Percentiles rank a stretch among this genome's conserved stretches.
phyloP scores from a whole-genome alignment of 345 rosid genomes.

The Kandelia obovata region DNA sequence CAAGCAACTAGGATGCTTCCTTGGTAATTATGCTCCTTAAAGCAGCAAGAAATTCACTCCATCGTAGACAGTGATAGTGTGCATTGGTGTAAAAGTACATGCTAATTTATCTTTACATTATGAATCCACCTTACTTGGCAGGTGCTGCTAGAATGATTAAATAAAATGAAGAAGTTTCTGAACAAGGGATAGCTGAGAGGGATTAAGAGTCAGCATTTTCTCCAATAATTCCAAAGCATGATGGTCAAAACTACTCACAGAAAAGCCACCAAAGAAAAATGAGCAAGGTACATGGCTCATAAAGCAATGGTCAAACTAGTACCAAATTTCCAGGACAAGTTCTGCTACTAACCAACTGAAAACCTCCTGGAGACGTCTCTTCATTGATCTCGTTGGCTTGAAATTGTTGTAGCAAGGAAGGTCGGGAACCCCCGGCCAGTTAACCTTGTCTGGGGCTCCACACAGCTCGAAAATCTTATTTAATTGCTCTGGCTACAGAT shows the following conservation, averaged over 20 bases:
- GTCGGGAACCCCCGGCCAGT: constrained; percentile 76
- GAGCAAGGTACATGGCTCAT: neutral
- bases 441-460: constrained; percentile 67
- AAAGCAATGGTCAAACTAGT: neutral
- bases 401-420: constrained; percentile 70
- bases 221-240: constrained; percentile 90
- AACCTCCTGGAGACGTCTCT: constrained; percentile 73
- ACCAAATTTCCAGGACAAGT: neutral
- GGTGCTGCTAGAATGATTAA: no score
- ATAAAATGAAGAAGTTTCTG: neutral
- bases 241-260: constrained; percentile 54
- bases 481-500: constrained; percentile 62
- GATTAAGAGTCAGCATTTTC: constrained; percentile 86
- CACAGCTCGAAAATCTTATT: constrained; percentile 71
- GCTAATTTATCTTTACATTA: no score
- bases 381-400: constrained; percentile 65
- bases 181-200: constrained; percentile 55
- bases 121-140: no score
- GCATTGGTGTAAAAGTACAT: no score
- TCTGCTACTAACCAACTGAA: constrained; percentile 62
- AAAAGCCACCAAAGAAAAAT: constrained; percentile 1
- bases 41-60: no score
- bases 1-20: no score
- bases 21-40: no score
- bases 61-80: no score